Conservation (phyloP, 2,329 filamentous ascomycete species). For the Xylariaceae sp. region DNA sequence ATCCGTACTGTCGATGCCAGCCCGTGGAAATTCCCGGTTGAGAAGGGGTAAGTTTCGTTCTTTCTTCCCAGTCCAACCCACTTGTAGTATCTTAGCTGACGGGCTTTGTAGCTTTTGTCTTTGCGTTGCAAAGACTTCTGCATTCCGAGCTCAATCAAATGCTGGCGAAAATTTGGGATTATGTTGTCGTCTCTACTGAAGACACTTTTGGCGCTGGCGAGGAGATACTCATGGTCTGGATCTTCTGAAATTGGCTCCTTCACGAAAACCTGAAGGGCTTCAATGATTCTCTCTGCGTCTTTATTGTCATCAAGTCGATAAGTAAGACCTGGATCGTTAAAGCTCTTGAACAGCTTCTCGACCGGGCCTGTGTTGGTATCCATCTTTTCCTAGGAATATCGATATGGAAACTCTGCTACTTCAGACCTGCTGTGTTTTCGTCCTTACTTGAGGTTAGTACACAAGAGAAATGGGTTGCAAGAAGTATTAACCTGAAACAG, state of each 20-base stretch:
- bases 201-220: background rate
- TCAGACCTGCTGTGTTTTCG: too few species aligned
- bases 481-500: too few species aligned
- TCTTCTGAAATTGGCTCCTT: constrained; percentile 10
- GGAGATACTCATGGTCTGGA: constrained; percentile 12
- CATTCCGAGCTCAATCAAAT: constrained; percentile 15
- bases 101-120: constrained; percentile 23
- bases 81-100: constrained; percentile 21
- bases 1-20: constrained; percentile 9
- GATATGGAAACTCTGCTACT: too few species aligned
- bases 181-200: background rate
- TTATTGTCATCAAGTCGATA: background rate
- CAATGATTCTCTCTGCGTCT: background rate
- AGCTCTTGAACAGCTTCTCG: constrained; percentile 9
- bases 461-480: too few species aligned
- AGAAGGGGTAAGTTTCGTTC: constrained; percentile 19
- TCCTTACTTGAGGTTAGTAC: too few species aligned
- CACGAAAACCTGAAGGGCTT: background rate
- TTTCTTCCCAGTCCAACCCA: constrained; percentile 25
- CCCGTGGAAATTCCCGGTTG: background rate
- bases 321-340: background rate
- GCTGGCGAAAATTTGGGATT: constrained; percentile 10
- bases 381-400: too few species aligned
- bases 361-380: too few species aligned
- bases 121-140: constrained; percentile 3